These are phyloP conservation scores for Aschersonia sp. DNA, from an alignment of 2,329 filamentous ascomycete species.

Conservation along the genomic window DNA sequence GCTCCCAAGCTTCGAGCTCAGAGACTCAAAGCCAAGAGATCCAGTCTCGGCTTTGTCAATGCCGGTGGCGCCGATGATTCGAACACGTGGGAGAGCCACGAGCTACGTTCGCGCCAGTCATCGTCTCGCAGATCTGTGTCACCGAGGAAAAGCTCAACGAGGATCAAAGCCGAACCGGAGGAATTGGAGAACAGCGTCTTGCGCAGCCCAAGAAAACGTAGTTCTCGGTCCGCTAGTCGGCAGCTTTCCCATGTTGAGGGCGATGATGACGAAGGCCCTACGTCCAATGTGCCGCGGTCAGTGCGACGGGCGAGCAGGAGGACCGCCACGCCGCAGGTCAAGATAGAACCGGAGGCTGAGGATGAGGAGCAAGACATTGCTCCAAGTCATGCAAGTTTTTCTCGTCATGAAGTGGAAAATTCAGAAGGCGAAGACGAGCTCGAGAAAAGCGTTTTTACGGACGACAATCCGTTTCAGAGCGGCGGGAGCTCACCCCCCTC, in stretches of 20 bases:
- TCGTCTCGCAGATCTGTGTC: conserved; percentile 37
- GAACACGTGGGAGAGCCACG: conserved; percentile 46
- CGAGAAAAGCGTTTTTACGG: conserved; percentile 56
- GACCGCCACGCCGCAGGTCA: conserved; percentile 36
- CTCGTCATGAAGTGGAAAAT: conserved; percentile 37
- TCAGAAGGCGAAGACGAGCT: conserved; percentile 18
- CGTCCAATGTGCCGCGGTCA: conserved; percentile 23
- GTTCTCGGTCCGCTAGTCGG: conserved; percentile 36
- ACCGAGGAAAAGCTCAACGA: conserved; percentile 36
- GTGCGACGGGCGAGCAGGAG: conserved; percentile 32
- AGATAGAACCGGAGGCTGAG: conserved; percentile 37
- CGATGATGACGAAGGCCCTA: conserved; percentile 19
- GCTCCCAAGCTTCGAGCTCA: conserved; percentile 62
- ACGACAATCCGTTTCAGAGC: conserved; percentile 88
- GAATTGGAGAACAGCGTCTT: conserved; percentile 22
- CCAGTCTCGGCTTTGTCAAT: conserved; percentile 70
- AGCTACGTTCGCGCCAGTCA: conserved; percentile 32
- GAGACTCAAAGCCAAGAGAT: conserved; percentile 67
- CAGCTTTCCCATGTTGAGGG: conserved; percentile 38
- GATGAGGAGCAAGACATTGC: conserved; percentile 8
- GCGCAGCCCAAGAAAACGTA: conserved; percentile 37
- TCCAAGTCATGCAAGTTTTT: conserved; percentile 25
- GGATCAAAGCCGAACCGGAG: conserved; percentile 38
- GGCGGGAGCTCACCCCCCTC: conserved; percentile 50
- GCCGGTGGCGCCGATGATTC: conserved; percentile 52